A percentile compares a stretch with the other conserved stretches of the same genome.
Conservation (phyloP, 2,329 filamentous ascomycete genomes). For the Colletotrichum liriopes region DNA sequence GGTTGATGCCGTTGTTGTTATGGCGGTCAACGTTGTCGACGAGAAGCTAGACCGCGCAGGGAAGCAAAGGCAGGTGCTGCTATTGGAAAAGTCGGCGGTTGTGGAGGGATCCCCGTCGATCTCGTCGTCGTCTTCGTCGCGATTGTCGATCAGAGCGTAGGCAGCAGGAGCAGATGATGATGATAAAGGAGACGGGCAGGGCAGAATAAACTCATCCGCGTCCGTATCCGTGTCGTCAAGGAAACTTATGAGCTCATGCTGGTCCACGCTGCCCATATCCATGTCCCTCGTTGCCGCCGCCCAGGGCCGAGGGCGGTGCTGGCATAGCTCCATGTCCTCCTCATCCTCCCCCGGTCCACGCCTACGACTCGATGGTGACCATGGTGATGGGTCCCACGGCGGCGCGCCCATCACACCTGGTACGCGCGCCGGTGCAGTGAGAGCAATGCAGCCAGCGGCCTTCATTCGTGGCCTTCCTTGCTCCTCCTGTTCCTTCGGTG, state of each 20-base stretch:
- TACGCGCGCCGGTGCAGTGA: constrained; percentile 11
- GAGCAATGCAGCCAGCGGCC: neutral
- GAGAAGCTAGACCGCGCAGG: constrained; percentile 27
- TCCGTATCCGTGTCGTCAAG: constrained; percentile 40
- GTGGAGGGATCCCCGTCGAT: constrained; percentile 3
- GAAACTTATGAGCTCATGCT: constrained; percentile 43
- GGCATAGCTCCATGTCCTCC: constrained; percentile 8
- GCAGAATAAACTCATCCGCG: constrained; percentile 6
- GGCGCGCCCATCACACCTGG: constrained; percentile 24
- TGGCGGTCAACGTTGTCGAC: constrained; percentile 13
- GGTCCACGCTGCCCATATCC: constrained; percentile 9
- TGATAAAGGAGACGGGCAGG: constrained; percentile 9
- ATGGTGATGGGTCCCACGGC: constrained; percentile 28
- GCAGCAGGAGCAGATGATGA: constrained; percentile 3
- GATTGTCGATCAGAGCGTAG: constrained; percentile 3
- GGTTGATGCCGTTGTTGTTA: neutral
- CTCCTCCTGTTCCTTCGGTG: neutral
- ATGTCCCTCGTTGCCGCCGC: constrained; percentile 27
- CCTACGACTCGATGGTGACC: constrained; percentile 28
- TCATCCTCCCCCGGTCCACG: constrained; percentile 30
- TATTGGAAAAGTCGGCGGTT: neutral
- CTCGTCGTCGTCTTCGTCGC: neutral
- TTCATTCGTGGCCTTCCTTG: constrained; percentile 9
- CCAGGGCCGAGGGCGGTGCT: constrained; percentile 30
- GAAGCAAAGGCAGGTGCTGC: constrained; percentile 10